phyloP scores from a whole-genome alignment of 306 rosid species.

The Prunus campanulata region DNA sequence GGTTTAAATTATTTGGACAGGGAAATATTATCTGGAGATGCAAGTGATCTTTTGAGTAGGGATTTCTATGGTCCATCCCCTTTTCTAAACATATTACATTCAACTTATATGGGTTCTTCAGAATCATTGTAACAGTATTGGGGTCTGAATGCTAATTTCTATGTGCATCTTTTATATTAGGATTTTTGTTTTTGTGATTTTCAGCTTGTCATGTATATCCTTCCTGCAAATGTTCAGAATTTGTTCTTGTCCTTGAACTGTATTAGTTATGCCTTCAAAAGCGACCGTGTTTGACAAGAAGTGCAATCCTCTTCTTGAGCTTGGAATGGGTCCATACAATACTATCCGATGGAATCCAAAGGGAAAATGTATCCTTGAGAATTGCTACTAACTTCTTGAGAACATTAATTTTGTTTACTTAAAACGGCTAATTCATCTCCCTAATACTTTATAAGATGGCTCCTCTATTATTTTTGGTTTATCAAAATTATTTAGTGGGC shows the following conservation, averaged over 20 bases:
- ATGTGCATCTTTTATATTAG: not conserved
- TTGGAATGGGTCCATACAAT: slow-evolving; percentile 92
- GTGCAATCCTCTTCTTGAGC: slow-evolving; percentile 93
- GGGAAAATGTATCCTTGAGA: slow-evolving; percentile 78
- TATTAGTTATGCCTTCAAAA: slow-evolving; percentile 86
- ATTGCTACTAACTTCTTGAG: not conserved
- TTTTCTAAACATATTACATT: not conserved
- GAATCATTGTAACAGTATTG: not conserved
- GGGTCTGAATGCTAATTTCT: not conserved
- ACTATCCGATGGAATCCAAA: slow-evolving; percentile 92
- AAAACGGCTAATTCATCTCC: not conserved
- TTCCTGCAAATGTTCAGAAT: slow-evolving; percentile 19
- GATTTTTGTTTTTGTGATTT: not conserved
- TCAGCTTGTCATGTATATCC: slow-evolving; percentile 12
- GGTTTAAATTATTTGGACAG: not conserved
- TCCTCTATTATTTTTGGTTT: not conserved
- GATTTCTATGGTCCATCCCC: not conserved
- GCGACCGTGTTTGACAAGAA: slow-evolving; percentile 93
- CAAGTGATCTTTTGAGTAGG: not conserved
- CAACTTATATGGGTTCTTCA: not conserved
- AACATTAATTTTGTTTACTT: not conserved
- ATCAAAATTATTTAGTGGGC: not conserved
- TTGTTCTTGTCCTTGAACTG: slow-evolving; percentile 49
- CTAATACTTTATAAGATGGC: slow-evolving; percentile 7
- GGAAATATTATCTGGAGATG: not conserved